phyloP scores from a whole-genome alignment of 805 yeast genomes.

The Hanseniaspora osmophila region DNA sequence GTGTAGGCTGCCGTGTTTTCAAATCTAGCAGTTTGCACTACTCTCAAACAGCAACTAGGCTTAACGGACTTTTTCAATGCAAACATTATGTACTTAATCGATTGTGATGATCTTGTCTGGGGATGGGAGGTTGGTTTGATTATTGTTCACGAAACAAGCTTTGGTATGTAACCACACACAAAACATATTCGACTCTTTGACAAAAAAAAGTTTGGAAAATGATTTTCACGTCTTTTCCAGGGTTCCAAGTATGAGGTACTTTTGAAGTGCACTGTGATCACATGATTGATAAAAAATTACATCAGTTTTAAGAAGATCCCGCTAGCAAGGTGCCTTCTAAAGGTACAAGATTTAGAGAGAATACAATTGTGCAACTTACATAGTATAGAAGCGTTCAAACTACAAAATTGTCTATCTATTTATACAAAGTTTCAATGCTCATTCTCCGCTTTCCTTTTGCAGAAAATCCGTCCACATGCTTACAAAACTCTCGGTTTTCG shows the following conservation, averaged over 20 bases:
- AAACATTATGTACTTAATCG: not conserved
- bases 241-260: not conserved
- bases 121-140: too few species aligned
- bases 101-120: too few species aligned
- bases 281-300: too few species aligned
- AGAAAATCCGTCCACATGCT: constrained; percentile 69
- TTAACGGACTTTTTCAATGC: not conserved
- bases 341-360: too few species aligned
- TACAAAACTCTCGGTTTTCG: constrained; percentile 44
- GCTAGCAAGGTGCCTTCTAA: too few species aligned
- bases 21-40: constrained; percentile 13
- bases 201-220: too few species aligned
- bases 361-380: too few species aligned
- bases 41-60: not conserved
- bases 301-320: too few species aligned
- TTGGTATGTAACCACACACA: too few species aligned
- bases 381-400: not conserved
- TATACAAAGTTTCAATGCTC: not conserved
- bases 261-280: too few species aligned
- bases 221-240: not conserved
- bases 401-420: not conserved
- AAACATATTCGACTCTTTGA: too few species aligned
- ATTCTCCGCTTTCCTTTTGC: constrained; percentile 49
- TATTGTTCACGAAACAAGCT: too few species aligned
- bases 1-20: constrained; percentile 25